Base-by-base conservation (phyloP, 2,329 filamentous ascomycete species). In the Penicillium sp. region DNA sequence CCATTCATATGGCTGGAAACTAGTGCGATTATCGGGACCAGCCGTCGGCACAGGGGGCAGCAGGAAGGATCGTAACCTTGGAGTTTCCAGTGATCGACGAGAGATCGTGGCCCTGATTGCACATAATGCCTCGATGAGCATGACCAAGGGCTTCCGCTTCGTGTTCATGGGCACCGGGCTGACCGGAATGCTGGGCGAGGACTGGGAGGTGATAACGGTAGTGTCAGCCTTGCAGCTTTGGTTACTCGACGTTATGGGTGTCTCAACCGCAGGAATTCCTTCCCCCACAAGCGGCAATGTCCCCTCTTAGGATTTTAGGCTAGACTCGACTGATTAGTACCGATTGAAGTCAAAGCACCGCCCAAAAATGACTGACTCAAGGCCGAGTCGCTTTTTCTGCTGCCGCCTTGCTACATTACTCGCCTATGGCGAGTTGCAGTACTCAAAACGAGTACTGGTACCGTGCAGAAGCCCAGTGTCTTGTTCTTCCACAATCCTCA, bases 21-120 rank as follows among this genome's bases (percentile, higher is more conserved):
- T 60, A 18, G 52, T 55, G 10, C 42, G 55, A 11, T 19, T 60
- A 19, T 33, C 54, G 3, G 52, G 40, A 13, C 48, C 55, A 2
- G 16, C 28, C 23, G 14, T 13, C 6, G 42, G 14, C 7, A 45
- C 16, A 16, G 45, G 42, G 1, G 55, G 50, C 28, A 54, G 48
- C 16, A 48, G 55, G 29, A 56, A 51, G 8, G 48, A 54, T 19
- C 52, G 57, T 14, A 43, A 52, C 11, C 11, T 10, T 3, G 53
- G 51, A 5, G 34, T 56, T 43, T 49, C 55, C 3, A 60, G 58
- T 18, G 47, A 59, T 42, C 46, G 58, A 5, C 14, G 51, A n/a
- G 55, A 62, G 26, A 43, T 62, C 8, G 45, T 62, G 6, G 58
- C 55, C 10, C 14, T 60, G 2, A 36, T 59, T 9, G 55, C 60